A percentile compares a stretch with the other conserved stretches of the same genome.
These are phyloP conservation scores for Gastrolobium villosum DNA, from an alignment of 306 rosid genomes.

Conservation along the genomic window DNA sequence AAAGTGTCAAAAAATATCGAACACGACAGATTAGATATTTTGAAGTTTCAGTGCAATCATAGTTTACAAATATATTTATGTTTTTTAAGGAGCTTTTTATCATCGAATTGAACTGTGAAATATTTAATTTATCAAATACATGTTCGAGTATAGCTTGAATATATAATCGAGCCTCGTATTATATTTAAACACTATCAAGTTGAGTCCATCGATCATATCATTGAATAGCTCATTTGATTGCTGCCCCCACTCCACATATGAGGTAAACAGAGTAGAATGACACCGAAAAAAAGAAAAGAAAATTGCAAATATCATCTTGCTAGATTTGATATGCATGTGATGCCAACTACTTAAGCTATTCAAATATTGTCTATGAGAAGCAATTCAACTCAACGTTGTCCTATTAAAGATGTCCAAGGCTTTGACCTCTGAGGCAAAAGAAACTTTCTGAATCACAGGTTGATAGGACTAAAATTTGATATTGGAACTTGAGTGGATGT, in stretches of 20 bases:
- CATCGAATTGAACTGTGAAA: neutral
- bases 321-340: neutral
- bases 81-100: too few species aligned
- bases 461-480: constrained; percentile 1
- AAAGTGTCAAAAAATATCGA: too few species aligned
- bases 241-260: neutral
- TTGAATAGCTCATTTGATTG: neutral
- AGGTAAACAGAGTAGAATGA: neutral
- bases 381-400: neutral
- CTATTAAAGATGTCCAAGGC: neutral
- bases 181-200: neutral
- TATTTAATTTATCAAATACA: neutral
- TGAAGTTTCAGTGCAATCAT: too few species aligned
- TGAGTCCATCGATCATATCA: neutral
- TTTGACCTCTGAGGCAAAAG: neutral
- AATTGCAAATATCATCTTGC: neutral
- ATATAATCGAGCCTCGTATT: neutral
- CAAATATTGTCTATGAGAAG: neutral
- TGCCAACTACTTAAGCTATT: neutral
- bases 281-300: neutral
- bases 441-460: neutral
- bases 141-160: neutral
- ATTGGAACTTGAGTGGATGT: neutral
- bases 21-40: too few species aligned
- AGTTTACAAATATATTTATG: too few species aligned